A percentile compares a stretch with the other conserved stretches of the same genome.
Conservation (phyloP, 495 filamentous ascomycete genomes). For the Aspergillus sclerotioniger region DNA sequence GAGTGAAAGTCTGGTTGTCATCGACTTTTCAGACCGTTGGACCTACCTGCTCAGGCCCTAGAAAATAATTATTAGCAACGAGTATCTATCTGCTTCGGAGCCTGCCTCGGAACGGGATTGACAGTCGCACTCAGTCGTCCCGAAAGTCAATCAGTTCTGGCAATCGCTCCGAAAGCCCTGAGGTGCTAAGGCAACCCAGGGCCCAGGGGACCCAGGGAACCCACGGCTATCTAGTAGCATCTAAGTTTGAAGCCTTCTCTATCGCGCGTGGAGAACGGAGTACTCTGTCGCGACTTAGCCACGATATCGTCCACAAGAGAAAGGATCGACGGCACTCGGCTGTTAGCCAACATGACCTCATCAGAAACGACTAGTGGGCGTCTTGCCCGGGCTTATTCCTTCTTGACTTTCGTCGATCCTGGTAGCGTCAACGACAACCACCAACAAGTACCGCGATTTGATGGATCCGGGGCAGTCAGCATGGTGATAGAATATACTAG, state of each 20-base stretch:
- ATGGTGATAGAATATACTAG: background rate
- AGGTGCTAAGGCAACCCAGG: no score
- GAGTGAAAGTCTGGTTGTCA: no score
- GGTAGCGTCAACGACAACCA: background rate
- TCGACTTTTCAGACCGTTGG: no score
- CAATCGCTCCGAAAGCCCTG: no score
- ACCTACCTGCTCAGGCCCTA: no score
- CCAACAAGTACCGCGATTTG: background rate
- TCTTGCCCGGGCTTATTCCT: conserved; percentile 1
- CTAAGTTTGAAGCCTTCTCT: background rate
- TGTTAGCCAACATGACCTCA: conserved; percentile 9
- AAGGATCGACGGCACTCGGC: background rate
- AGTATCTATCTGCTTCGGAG: no score
- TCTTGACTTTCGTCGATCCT: conserved; percentile 1
- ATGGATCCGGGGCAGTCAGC: background rate
- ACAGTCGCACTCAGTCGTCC: no score
- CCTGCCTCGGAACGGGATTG: no score
- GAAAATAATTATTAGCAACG: no score
- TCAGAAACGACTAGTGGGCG: background rate
- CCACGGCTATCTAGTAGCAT: no score
- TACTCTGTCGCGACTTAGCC: background rate
- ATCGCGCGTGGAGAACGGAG: background rate
- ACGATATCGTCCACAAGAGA: background rate
- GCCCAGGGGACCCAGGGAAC: no score
- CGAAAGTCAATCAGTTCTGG: no score